Evolutionary conservation across 345 rosid genomes (phyloP), one percentile per base, ranked within the genome.

Genomic region (Citrus sp.): DNA sequence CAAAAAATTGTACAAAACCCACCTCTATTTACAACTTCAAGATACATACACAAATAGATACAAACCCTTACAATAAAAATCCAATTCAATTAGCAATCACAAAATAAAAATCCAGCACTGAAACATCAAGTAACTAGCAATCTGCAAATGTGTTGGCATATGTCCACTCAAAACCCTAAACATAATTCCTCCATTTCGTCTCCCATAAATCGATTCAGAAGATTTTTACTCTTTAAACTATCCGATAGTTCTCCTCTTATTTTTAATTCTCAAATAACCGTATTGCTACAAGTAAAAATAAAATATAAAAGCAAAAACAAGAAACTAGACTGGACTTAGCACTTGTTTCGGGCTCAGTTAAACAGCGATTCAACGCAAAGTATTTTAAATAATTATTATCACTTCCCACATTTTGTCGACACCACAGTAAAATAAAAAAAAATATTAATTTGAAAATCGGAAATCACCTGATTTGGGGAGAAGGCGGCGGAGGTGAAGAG

Each of bases 401-500:
- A 34, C 7, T 16, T 4, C 30, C 35, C n/a, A 21, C 74, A 67
- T 67, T 80, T 67, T 67, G 38, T 40, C 70, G 10, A 61, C 25
- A 67, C 18, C 7, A 66, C 59, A 68, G 22, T 6, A 46, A 24
- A 27, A 6, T 7, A 9, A 34, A 54, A 34, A 54, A 40, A 40
- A 27, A 54, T 32, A 5, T 21, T 70, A 78, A 73, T 1, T 28
- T 35, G 25, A 3, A 16, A 58, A 72, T 5, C 42, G 63, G 62
- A 76, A 46, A 61, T 82, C 70, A 94, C 98, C 89, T 86, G 91
- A 84, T 89, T 92, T 62, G 94, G 84, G 77, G 93, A 89, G 85
- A 90, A 78, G 79, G 87, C 85, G 49, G 92, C 80, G 74, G 98
- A 92, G 75, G 95, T 89, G 75, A 91, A 86, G 83, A 87, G 89